Conservation (phyloP, 192 early-diverging fungal species). For the Phlyctochytrium arcticum region DNA sequence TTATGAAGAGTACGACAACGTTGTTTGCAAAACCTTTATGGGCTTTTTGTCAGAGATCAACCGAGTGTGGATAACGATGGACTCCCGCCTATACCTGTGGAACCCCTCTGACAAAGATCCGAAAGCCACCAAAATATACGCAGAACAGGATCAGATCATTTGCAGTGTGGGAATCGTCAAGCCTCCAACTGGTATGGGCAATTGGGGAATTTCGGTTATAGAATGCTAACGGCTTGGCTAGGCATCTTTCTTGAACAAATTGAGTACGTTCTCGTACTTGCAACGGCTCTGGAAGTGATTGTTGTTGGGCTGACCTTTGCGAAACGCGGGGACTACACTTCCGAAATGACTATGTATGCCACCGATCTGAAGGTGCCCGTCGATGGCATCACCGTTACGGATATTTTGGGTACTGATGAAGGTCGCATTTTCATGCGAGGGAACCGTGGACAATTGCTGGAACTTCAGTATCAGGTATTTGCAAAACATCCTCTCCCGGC, state of each 20-base stretch:
- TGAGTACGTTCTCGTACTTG: slow-evolving; percentile 77
- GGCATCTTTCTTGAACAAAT: slow-evolving; percentile 82
- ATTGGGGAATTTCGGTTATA: neutral
- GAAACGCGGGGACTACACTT: slow-evolving; percentile 28
- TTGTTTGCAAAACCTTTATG: slow-evolving; percentile 78
- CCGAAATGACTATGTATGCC: slow-evolving; percentile 66
- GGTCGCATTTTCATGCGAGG: slow-evolving; percentile 92
- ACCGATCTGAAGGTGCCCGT: slow-evolving; percentile 77
- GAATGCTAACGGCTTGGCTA: slow-evolving; percentile 15
- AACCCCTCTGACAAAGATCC: slow-evolving; percentile 75
- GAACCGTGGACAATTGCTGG: slow-evolving; percentile 80
- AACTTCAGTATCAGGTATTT: slow-evolving; percentile 75
- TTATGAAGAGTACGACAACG: slow-evolving; percentile 71
- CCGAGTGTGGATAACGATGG: slow-evolving; percentile 89
- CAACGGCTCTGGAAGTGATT: slow-evolving; percentile 81
- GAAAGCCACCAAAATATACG: slow-evolving; percentile 56
- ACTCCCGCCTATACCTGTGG: slow-evolving; percentile 86
- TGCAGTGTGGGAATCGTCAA: slow-evolving; percentile 76
- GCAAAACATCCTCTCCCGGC: neutral
- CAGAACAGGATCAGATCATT: slow-evolving; percentile 88
- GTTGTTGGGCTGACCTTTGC: slow-evolving; percentile 69
- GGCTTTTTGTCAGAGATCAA: slow-evolving; percentile 88
- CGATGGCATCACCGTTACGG: slow-evolving; percentile 76
- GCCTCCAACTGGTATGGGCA: slow-evolving; percentile 56
- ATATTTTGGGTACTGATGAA: slow-evolving; percentile 69